These are phyloP conservation scores for Bothriochloa decipiens DNA, from an alignment of 176 grass and related monocot genomes.

Conservation along the genomic window DNA sequence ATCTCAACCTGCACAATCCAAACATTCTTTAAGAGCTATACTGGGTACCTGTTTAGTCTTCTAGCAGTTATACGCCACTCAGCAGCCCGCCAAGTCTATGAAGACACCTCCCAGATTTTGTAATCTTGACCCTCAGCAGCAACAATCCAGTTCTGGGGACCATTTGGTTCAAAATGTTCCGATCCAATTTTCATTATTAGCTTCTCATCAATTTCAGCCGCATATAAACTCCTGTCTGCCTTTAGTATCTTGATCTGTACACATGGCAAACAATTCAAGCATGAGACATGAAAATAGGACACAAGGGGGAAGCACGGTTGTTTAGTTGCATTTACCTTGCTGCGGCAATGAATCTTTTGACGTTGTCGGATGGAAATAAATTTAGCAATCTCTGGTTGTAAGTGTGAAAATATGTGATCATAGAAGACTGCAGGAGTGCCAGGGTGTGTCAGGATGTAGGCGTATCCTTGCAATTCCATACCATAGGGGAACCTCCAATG, in stretches of 20 bases:
- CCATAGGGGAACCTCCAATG: slow-evolving; percentile 96
- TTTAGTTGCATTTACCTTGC: slow-evolving; percentile 55
- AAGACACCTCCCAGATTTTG: slow-evolving; percentile 77
- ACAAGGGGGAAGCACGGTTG: background rate
- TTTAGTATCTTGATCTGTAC: slow-evolving; percentile 86
- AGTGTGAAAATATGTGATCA: slow-evolving; percentile 90
- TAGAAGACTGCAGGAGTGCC: slow-evolving; percentile 95
- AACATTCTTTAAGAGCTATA: slow-evolving; percentile 5
- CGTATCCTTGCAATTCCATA: slow-evolving; percentile 99
- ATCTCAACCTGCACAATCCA: background rate
- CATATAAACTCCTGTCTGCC: slow-evolving; percentile 81
- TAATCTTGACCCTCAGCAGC: slow-evolving; percentile 78
- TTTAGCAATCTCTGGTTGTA: slow-evolving; percentile 68
- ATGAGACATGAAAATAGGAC: background rate
- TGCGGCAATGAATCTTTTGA: slow-evolving; percentile 84
- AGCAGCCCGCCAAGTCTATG: slow-evolving; percentile 21
- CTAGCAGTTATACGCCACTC: background rate
- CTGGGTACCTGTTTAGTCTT: slow-evolving; percentile 3
- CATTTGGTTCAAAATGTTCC: slow-evolving; percentile 77
- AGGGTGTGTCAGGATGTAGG: slow-evolving; percentile 94
- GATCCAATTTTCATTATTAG: slow-evolving; percentile 80
- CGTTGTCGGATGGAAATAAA: slow-evolving; percentile 65
- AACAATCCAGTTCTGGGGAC: slow-evolving; percentile 60
- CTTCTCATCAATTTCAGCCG: slow-evolving; percentile 78
- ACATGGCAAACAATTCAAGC: background rate